Evolutionary conservation across 1,139 yeast species (phyloP), one percentile per base, ranked within the genome.

Genomic region (Scheffersomyces titani): DNA sequence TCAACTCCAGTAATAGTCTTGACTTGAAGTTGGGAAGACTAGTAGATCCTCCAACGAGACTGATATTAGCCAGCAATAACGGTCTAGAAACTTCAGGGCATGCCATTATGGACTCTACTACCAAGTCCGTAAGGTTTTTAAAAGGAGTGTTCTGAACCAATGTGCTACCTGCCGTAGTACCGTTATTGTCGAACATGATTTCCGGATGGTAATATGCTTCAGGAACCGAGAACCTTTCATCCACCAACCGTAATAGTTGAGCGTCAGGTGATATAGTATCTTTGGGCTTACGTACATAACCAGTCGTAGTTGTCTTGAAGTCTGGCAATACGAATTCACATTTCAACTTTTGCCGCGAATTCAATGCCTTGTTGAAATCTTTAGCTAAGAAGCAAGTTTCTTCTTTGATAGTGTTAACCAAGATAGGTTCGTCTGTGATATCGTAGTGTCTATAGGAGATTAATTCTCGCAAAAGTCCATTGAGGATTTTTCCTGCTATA

Each of bases 371-470:
- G 48, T 80, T 81, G 67, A 89, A 94, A 62, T 93, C 86, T 16
- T 68, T 63, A 0, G 97, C 88, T 51, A 93, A 85, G 69, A 85
- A 92, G 65, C 94, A 85, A 6, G 96, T 82, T 45, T 84, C 78
- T 66, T 94, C 97, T 67, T 96, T 94, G 63, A 96, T 90, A 47
- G 90, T 87, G 67, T 93, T 91, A 54, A 94, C 88, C 53, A 96
- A 75, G 6, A 90, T 80, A 0, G 97, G 90, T 70, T 96, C 99
- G 60, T 93, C 98, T 69, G 91, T 87, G 66, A 96, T 93, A 68
- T 96, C 96, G 72, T 93, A 94, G 74, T 96, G 96, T 57, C 98
- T 81, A 69, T 90, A 94, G 3, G 98, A 92, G 18, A 94, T 84
- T 50, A 91, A 80, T 66, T 94, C 99, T 59, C 92, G 80, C 53